Evolutionary conservation across 495 filamentous ascomycete genomes (phyloP), one percentile per base, ranked within the genome.

Genomic region (Aspergillus nanangensis): DNA sequence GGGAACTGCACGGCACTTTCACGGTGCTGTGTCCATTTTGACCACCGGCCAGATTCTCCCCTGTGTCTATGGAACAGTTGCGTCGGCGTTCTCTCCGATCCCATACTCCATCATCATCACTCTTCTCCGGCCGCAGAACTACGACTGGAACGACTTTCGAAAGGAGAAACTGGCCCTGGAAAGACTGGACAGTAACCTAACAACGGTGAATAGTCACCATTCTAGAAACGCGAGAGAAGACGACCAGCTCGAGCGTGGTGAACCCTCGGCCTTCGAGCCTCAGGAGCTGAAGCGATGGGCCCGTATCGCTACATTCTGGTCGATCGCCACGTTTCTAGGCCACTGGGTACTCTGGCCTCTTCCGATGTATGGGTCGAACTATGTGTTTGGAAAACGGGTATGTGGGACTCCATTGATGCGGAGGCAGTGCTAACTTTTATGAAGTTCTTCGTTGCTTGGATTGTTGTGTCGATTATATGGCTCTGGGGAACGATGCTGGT

Each of bases 381-480:
- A 50, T 40, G 41, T 50, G 2, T 50, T 44, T 25, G 22, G 20
- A 5, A 48, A 42, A 15, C 15, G 17, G 13, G 41, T 44, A 34
- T 5, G 41, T 44, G 1, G 17, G 21, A 31, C 8, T 44, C 41
- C 13, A 7, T 20, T 29, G 11, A 14, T 4, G 18, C 21, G 7
- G 29, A 14, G 11, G 11, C 24, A 19, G 15, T 10, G 10, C 39
- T 43, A 3, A 43, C 32, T 43, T 11, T 11, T 4, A 1, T 14
- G 1, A 66, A 74, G 38, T 90, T 91, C 66, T 90, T 87, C 61
- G 81, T 82, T 10, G 87, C 86, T 22, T 91, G 87, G 87, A 79
- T 91, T 8, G 66, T 75, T 0, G 79, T 91, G 8, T 84, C 76
- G 3, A 88, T 91, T 44, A 74, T 88, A 42, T 92, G 87, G 87